Evolutionary conservation across 495 filamentous ascomycete genomes (phyloP), one percentile per base, ranked within the genome.

Genomic region (Cetradonia linearis): DNA sequence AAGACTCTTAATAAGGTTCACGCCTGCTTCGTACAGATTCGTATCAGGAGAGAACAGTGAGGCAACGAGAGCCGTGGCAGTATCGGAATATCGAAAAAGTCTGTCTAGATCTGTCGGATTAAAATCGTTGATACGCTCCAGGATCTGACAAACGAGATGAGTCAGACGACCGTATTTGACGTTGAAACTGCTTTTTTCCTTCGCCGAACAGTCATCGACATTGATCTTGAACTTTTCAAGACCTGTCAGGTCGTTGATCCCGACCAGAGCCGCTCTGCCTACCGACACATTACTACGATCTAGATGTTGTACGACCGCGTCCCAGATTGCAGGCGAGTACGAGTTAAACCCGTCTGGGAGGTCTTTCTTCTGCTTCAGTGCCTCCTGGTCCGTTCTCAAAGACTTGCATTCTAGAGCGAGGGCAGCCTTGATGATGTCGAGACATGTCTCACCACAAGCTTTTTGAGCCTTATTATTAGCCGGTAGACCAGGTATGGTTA

Each of bases 91-190:
- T 38, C 78, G 71, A 69, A 87, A 90, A 31, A 95, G 72, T 30
- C 76, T 71, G 42, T 79, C 76, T 49, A 95, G 74, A 64, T 87
- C 77, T 20, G 76, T 74, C 7, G 82, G 77, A 25, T 74, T 76
- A 68, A 93, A 94, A 56, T 90, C 86, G 36, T 81, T 82, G 33
- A 96, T 70, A 10, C 88, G 81, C 59, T 88, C 86, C 40, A 95
- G 78, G 34, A 92, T 82, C 58, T 82, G 80, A 34, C 82, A 82
- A 23, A 92, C 81, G 3, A 86, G 77, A 52, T 82, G 78, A 27
- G 83, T 83, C 8, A 91, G 78, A 63, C 86, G 77, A 16, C 81
- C 78, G 60, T 87, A 87, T 42, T 84, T 81, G 47, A 76, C 69
- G 66, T 95, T 95, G 75, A 91, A 96, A 42, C 83, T 78, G 9